Base-by-base conservation (phyloP, 495 filamentous ascomycete species). In the Pseudevernia furfuracea region DNA sequence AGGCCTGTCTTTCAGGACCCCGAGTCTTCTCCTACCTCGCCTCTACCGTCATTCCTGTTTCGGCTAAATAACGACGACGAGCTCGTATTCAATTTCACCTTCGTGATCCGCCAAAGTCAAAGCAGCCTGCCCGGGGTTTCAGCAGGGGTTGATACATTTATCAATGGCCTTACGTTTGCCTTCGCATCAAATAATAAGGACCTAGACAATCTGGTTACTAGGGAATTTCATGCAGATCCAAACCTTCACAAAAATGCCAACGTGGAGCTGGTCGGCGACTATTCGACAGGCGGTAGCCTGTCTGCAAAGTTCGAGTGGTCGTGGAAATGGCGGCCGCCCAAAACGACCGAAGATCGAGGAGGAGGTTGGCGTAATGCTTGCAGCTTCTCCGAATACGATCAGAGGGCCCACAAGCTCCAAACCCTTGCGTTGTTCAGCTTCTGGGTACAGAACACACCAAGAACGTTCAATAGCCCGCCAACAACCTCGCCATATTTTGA, bases 191-290 rank as follows among this genome's bases (percentile, higher is more conserved):
- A 84, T 66, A 75, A 85, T 14, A 88, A 85, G 73, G 94, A 97
- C 65, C 82, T 98, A 17, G 94, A 97, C 70, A 97, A 94, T 68
- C 79, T 98, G 34, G 87, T 97, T 53, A 97, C 91, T 28, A 80
- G 91, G 66, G 94, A 98, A 74, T 97, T 98, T 71, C 91, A 97
- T 66, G 91, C 93, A 37, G 92, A 98, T 68, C 94, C 95, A 1
- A 98, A 98, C 73, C 78, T 98, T 37, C 94, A 98, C 78, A 96
- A 96, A 72, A 97, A 97, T 69, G 84, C 91, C 32, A 97, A 96
- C 74, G 94, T 98, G 17, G 89, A 93, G 65, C 78, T 98, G 19
- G 85, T 97, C 11, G 94, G 94, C 0, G 91, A 94, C 72, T 96
- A 84, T 74, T 81, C 85, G 0, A 98, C 94, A 1, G 86, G 82